Percentiles rank a stretch among this genome's conserved stretches.
Evolutionary conservation across 345 rosid genomes (phyloP).

Genomic region (Salix suchowensis): DNA sequence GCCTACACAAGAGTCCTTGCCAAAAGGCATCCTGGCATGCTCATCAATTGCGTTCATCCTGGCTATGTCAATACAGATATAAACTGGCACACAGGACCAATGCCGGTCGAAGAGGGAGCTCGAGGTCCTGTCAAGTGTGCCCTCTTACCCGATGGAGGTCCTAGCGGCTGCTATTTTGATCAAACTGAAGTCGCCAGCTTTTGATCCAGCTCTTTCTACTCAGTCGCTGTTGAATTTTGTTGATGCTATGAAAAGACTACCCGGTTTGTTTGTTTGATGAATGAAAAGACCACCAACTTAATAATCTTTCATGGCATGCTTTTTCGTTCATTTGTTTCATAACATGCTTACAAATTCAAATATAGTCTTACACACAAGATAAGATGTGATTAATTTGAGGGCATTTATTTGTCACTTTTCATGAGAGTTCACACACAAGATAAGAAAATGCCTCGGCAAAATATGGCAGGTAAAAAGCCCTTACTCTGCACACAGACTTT

Average conservation of each 20-base stretch:
- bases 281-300: background rate
- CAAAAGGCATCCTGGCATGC: constrained; percentile 38
- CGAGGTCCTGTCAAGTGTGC: constrained; percentile 49
- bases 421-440: too few species aligned
- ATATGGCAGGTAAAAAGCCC: background rate
- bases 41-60: constrained; percentile 52
- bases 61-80: constrained; percentile 47
- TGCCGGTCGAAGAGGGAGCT: constrained; percentile 42
- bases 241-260: background rate
- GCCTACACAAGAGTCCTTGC: constrained; percentile 55
- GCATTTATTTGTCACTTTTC: background rate
- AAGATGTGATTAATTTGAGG: background rate
- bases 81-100: constrained; percentile 44
- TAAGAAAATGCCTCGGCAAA: background rate
- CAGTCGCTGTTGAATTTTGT: background rate
- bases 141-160: constrained; percentile 43
- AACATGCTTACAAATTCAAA: too few species aligned
- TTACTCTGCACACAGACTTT: too few species aligned
- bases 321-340: background rate
- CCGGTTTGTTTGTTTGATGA: background rate
- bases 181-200: constrained; percentile 41
- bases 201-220: constrained; percentile 5
- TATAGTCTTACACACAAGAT: background rate
- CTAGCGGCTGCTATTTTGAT: constrained; percentile 46
- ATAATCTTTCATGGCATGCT: background rate